Conservation (phyloP, 805 yeast genomes). For the Starmerella powellii region DNA sequence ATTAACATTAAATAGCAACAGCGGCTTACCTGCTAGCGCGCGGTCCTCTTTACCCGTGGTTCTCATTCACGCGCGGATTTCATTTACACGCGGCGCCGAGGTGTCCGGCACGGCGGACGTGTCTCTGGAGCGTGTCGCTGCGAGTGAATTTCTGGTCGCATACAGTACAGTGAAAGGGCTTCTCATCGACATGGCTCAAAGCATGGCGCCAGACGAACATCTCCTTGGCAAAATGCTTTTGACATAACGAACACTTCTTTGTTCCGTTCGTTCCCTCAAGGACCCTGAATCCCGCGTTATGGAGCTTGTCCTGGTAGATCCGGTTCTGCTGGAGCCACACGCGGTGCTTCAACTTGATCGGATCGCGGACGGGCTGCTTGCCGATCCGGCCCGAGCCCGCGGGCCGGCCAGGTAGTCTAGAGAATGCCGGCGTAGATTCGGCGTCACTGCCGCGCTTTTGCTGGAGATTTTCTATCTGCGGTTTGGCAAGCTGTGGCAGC, state of each 20-base stretch:
- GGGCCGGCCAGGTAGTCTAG: background rate
- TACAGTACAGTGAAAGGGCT: constrained; percentile 18
- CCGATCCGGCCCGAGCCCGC: constrained; percentile 3
- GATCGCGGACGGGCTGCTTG: constrained; percentile 9
- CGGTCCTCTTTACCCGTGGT: no score
- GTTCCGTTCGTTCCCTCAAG: constrained; percentile 11
- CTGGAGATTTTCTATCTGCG: background rate
- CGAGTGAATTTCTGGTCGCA: constrained; percentile 16
- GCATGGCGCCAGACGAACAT: constrained; percentile 21
- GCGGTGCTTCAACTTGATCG: constrained; percentile 12
- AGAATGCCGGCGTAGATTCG: background rate
- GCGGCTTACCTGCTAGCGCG: no score
- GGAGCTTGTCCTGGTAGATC: constrained; percentile 8
- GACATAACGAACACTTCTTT: constrained; percentile 15
- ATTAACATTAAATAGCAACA: no score
- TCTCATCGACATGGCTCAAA: constrained; percentile 12
- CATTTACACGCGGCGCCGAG: background rate
- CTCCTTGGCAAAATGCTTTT: constrained; percentile 9
- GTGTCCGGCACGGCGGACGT: constrained; percentile 13
- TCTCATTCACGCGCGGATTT: no score
- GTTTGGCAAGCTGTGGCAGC: no score
- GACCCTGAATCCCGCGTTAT: constrained; percentile 12
- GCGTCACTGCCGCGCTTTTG: background rate
- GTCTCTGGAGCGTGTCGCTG: constrained; percentile 18
- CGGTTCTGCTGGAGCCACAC: constrained; percentile 16